phyloP scores from a whole-genome alignment of 495 filamentous ascomycete species.

The Penicillium angulare region DNA sequence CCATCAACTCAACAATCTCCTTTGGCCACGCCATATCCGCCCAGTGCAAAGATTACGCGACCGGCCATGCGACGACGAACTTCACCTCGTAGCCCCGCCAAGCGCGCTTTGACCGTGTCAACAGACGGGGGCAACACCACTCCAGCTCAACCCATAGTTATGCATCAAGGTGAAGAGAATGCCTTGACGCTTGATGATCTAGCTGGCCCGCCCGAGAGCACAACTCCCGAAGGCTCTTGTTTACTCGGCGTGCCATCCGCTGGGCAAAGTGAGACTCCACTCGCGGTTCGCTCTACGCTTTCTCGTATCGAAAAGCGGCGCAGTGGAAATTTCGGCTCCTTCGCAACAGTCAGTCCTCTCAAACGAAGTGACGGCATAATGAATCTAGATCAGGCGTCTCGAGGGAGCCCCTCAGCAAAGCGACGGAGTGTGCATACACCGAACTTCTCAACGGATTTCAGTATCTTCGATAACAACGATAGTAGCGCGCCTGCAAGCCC shows the following conservation, averaged over 20 bases:
- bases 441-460: conserved; percentile 59
- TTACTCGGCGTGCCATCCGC: conserved; percentile 40
- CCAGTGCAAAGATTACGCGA: conserved; percentile 48
- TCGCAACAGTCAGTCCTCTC: conserved; percentile 75
- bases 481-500: conserved; percentile 27
- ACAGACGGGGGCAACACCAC: conserved; percentile 68
- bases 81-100: conserved; percentile 72
- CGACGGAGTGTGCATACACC: conserved; percentile 76
- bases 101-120: conserved; percentile 68
- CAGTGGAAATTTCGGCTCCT: conserved; percentile 45
- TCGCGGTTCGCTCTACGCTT: conserved; percentile 44
- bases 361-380: conserved; percentile 91
- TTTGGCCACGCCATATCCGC: conserved; percentile 52
- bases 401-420: conserved; percentile 85
- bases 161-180: conserved; percentile 57
- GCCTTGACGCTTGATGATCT: conserved; percentile 26
- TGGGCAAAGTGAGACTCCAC: conserved; percentile 35
- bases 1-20: conserved; percentile 51
- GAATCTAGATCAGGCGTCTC: conserved; percentile 72
- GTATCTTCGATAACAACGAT: conserved; percentile 61
- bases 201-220: conserved; percentile 12
- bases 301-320: conserved; percentile 48
- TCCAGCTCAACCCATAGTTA: conserved; percentile 37
- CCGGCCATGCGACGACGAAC: conserved; percentile 54
- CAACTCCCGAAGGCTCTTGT: conserved; percentile 41